A percentile compares a stretch with the other conserved stretches of the same genome.
phyloP scores from a whole-genome alignment of 176 grass and related monocot genomes.

The Musa troglodytarum region DNA sequence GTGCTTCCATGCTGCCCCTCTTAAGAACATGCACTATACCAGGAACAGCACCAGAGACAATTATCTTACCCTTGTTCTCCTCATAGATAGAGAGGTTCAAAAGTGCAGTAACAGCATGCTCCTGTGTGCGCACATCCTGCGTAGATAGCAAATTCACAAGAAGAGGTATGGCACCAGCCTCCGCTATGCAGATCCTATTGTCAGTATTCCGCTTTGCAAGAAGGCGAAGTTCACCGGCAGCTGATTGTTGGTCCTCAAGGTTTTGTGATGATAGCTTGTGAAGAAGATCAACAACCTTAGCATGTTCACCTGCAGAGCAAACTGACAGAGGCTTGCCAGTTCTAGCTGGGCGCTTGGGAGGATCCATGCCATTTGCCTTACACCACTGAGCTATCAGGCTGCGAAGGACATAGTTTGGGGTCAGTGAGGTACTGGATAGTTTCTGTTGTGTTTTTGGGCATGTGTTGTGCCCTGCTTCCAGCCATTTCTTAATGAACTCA shows the following conservation, averaged over 20 bases:
- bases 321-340: constrained; percentile 3
- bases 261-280: constrained; percentile 8
- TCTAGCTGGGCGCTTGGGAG: constrained; percentile 1
- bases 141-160: constrained; percentile 16
- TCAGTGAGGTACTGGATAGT: constrained; percentile 2
- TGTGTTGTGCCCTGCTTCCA: constrained; percentile 7
- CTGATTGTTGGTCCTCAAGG: constrained; percentile 8
- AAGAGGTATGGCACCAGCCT: constrained; percentile 17
- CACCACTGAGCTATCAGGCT: constrained; percentile 18
- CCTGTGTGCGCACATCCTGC: constrained; percentile 5
- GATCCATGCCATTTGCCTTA: constrained; percentile 15
- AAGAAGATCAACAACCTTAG: constrained; percentile 11
- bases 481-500: constrained; percentile 17
- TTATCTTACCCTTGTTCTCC: constrained; percentile 19
- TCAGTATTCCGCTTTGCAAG: constrained; percentile 19
- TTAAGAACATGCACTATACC: constrained; percentile 16
- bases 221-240: constrained; percentile 18
- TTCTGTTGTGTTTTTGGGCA: constrained; percentile 19
- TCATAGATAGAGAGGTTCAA: constrained; percentile 19
- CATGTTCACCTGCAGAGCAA: constrained; percentile 8
- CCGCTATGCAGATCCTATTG: constrained; percentile 10
- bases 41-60: constrained; percentile 7
- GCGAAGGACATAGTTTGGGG: constrained; percentile 23
- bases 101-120: constrained; percentile 22
- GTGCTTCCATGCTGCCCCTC: constrained; percentile 23